Conservation (phyloP, 2,329 filamentous ascomycete genomes). For the Chaetomium olivaceum region DNA sequence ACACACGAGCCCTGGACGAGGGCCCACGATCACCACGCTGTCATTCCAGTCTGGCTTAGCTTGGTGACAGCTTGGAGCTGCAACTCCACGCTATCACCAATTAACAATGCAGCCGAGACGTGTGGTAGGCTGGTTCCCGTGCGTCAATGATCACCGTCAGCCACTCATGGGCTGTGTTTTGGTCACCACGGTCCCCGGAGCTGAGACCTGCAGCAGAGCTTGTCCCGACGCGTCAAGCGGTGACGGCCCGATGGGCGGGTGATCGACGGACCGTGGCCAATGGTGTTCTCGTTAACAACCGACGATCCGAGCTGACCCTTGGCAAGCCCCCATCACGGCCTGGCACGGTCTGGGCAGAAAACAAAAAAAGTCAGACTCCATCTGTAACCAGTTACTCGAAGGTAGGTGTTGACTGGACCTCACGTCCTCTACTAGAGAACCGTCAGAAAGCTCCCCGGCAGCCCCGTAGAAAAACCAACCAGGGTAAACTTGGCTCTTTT, state of each 20-base stretch:
- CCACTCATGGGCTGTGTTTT: slow-evolving; percentile 13
- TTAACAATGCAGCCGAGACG: slow-evolving; percentile 4
- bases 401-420: too few relatives aligned
- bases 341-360: background rate
- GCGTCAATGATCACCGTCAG: background rate
- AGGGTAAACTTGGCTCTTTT: too few relatives aligned
- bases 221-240: background rate
- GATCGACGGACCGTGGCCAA: slow-evolving; percentile 14
- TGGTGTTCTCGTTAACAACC: background rate
- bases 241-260: slow-evolving; percentile 20
- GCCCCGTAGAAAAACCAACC: too few relatives aligned
- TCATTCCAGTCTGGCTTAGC: slow-evolving; percentile 1
- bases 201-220: slow-evolving; percentile 21
- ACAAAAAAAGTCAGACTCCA: background rate
- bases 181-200: slow-evolving; percentile 7
- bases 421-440: too few relatives aligned
- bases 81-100: slow-evolving; percentile 9
- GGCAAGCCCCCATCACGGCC: background rate
- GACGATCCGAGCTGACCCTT: background rate
- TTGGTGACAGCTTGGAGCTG: background rate
- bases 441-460: too few relatives aligned
- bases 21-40: slow-evolving; percentile 1
- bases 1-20: background rate
- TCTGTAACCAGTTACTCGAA: too few relatives aligned
- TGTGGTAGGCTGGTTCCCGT: background rate